Percentiles rank a stretch among this genome's conserved stretches.
phyloP scores from a whole-genome alignment of 2,329 filamentous ascomycete species.

The Orbilia ellipsospora region DNA sequence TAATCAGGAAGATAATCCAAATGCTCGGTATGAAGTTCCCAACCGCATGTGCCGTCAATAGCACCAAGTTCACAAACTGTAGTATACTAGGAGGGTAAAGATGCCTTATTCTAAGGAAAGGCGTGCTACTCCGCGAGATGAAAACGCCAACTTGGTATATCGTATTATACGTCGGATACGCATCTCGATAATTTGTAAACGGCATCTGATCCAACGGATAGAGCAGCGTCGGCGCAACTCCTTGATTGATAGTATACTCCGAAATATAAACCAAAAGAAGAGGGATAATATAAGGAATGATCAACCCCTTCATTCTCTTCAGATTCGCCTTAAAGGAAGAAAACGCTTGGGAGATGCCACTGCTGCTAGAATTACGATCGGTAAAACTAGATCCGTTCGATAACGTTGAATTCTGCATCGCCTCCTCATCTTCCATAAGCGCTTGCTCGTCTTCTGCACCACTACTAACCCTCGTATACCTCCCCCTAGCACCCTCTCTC shows the following conservation, averaged over 20 bases:
- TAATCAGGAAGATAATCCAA: constrained; percentile 82
- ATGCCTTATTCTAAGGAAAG: constrained; percentile 82
- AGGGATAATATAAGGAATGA: constrained; percentile 87
- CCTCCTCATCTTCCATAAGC: constrained; percentile 40
- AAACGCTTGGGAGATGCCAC: constrained; percentile 57
- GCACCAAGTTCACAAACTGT: constrained; percentile 79
- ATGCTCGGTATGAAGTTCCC: constrained; percentile 84
- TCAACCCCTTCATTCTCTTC: constrained; percentile 74
- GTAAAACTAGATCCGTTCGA: constrained; percentile 40
- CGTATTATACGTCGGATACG: constrained; percentile 94
- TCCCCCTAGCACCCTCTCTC: constrained; percentile 62
- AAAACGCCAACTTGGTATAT: constrained; percentile 97
- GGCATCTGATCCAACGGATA: constrained; percentile 80
- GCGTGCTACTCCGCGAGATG: constrained; percentile 88
- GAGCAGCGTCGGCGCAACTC: constrained; percentile 86
- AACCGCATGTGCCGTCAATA: constrained; percentile 81
- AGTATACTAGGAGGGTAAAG: constrained; percentile 85
- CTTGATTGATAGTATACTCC: constrained; percentile 98
- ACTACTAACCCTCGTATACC: constrained; percentile 62
- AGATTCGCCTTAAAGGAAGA: constrained; percentile 68
- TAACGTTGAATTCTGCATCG: constrained; percentile 26
- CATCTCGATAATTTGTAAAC: constrained; percentile 82
- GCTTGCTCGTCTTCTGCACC: constrained; percentile 57
- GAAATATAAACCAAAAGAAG: constrained; percentile 91
- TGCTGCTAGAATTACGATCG: constrained; percentile 3